These are phyloP conservation scores for Sporothrix brasiliensis DNA, from an alignment of 2,329 filamentous ascomycete genomes.

Conservation along the genomic window DNA sequence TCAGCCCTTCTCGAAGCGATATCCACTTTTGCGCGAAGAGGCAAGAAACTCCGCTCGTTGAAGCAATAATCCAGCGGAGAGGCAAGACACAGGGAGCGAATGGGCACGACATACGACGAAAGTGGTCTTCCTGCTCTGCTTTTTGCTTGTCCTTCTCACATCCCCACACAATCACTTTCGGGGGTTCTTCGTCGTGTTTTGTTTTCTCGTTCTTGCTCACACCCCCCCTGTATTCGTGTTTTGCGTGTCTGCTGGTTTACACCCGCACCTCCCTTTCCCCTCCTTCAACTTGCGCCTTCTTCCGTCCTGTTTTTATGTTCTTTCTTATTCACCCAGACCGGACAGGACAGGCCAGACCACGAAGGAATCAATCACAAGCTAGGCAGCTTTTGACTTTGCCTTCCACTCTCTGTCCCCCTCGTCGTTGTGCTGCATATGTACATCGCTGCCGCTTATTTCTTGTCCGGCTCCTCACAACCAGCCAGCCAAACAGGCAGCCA, in stretches of 20 bases:
- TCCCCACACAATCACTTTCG: neutral
- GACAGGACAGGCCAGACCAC: neutral
- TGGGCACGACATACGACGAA: too few species aligned
- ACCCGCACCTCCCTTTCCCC: neutral
- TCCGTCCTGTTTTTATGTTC: too few species aligned
- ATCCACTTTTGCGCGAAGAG: constrained; percentile 24
- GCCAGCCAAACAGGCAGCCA: neutral
- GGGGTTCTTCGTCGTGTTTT: neutral
- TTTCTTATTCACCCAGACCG: neutral
- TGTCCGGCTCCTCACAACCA: constrained; percentile 18
- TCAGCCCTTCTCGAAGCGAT: neutral
- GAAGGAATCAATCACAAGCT: constrained; percentile 29
- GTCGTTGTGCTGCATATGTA: constrained; percentile 11
- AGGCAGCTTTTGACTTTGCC: neutral
- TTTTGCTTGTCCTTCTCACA: neutral
- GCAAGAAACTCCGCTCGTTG: constrained; percentile 18
- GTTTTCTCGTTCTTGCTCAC: constrained; percentile 7
- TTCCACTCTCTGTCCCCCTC: neutral
- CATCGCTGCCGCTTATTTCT: constrained; percentile 26
- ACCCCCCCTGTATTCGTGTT: neutral
- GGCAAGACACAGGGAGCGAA: neutral
- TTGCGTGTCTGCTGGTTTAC: neutral
- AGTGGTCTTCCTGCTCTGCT: neutral
- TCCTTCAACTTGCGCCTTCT: neutral
- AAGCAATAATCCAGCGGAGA: constrained; percentile 7